Base-by-base conservation (phyloP, 164 flowering plant species). In the Nymphaea thermarum region DNA sequence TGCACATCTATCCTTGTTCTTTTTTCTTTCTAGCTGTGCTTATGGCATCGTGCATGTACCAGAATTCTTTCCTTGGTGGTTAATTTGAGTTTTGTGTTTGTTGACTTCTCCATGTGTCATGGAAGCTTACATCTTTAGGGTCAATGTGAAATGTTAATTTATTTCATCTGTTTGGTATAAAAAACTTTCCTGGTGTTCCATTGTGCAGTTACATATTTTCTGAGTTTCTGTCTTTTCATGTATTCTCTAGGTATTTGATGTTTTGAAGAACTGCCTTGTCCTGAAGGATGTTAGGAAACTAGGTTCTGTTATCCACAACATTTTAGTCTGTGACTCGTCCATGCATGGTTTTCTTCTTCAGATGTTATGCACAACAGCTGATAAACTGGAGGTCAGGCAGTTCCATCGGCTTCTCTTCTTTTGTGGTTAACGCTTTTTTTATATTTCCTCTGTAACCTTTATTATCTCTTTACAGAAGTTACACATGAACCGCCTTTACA, bases 261-360 rank as follows among this genome's bases (percentile, higher is more conserved):
- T 91, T 61, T 71, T 90, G 80, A 87, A 85, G 77, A 81, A 75
- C 64, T 87, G 96, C 82, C 81, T 90, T 60, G 45, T 64, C 44
- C 74, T 75, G 43, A 72, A 87, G 60, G 69, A 66, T 74, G 73
- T 71, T 60, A 70, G 64, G 62, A 90, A 82, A 71, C 72, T 87
- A 72, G 83, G 93, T 59, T 78, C 68, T 43, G 73, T 78, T 59
- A 61, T 90, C 66, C 72, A 64, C 43, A 83, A 87, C 72, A 73
- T 87, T 70, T 62, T 94, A 66, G 82, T 90, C 10, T 66, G 55
- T 68, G 98, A 94, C 78, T 82, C 93, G 69, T 91, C 99, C 18
- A 75, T 94, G 73, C 96, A 88, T 77, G 82, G 62, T 71, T 72
- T 83, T 51, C 82, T 94, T 44, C 80, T 84, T 68, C 89, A 90